Conservation (phyloP, 1,139 yeast genomes). For the Torulaspora globosa region DNA sequence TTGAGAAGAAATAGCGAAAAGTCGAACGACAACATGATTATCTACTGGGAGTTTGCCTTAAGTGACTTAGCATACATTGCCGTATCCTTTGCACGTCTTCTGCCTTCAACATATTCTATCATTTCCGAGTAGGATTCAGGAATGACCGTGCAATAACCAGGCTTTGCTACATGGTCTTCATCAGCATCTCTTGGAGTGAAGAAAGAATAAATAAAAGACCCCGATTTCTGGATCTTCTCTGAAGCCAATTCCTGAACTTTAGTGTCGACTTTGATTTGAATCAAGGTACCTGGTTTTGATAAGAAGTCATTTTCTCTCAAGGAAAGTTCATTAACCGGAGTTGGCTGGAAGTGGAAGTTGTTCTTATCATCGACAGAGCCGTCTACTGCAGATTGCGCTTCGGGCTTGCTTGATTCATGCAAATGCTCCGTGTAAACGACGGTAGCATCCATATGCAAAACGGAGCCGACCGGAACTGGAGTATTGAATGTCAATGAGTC, state of each 20-base stretch:
- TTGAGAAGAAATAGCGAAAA: not conserved
- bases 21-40: not conserved
- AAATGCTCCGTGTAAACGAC: conserved; percentile 81
- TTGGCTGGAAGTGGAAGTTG: conserved; percentile 47
- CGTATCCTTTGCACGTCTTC: conserved; percentile 83
- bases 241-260: conserved; percentile 64
- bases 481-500: conserved; percentile 89
- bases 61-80: conserved; percentile 52
- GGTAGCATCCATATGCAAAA: conserved; percentile 71
- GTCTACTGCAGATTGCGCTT: conserved; percentile 25
- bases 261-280: conserved; percentile 87
- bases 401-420: conserved; percentile 40
- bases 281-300: conserved; percentile 76
- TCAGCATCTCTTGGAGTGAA: conserved; percentile 63
- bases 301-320: conserved; percentile 55
- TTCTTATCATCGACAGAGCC: conserved; percentile 26
- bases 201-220: conserved; percentile 83
- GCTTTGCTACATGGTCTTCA: conserved; percentile 39
- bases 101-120: conserved; percentile 86
- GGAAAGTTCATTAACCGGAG: conserved; percentile 55
- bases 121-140: conserved; percentile 88
- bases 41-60: conserved; percentile 6
- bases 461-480: conserved; percentile 94
- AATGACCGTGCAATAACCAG: conserved; percentile 60
- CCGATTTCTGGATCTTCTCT: conserved; percentile 62